Evolutionary conservation across 2,329 filamentous ascomycete species (phyloP), one percentile per base, ranked within the genome.

Genomic region (Ophiocordyceps polyrhachis-furcata): DNA sequence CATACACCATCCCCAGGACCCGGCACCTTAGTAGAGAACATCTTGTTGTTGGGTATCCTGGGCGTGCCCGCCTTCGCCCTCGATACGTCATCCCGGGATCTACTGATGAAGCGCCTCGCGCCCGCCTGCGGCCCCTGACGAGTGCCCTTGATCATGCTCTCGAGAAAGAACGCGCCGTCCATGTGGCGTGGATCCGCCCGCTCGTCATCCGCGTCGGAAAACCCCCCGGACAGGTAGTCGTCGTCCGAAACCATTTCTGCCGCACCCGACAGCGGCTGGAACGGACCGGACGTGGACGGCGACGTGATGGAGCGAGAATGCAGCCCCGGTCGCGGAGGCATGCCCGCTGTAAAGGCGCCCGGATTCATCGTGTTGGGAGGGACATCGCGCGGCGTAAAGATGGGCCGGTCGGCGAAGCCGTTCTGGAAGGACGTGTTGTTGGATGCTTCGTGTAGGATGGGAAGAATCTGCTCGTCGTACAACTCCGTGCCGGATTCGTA

Each of bases 391-490:
- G 72, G 71, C 58, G 73, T 62, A 13, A 74, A 63, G 5, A 76
- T 71, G 1, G 77, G 71, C 21, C 81, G 70, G 55, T 95, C 89
- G 1, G 79, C 75, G 53, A 95, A 89, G 5, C 85, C 85, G 54
- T 88, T 93, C 53, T 94, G 86, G 60, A 96, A 91, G 2, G 78
- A 87, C 1, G 78, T 74, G 35, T 81, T 80, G 50, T 79, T 89
- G 12, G 73, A 84, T 56, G 86, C 91, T 56, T 91, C 84, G 53
- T 91, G 83, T 6, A 95, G 65, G 44, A 95, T 93, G 0, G 89
- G 89, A 12, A 91, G 70, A 7, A 91, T 93, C 57, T 93, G 85
- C 59, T 94, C 86, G 54, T 95, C 88, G 60, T 96, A 95, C 0
- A 95, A 65, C 56, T 85, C 79, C 20, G 88, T 84, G 12, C 79